Percentiles rank a stretch among this genome's conserved stretches.
Evolutionary conservation across 108 stramenopile genomes (phyloP).

Genomic region (Bacterosira constricta): DNA sequence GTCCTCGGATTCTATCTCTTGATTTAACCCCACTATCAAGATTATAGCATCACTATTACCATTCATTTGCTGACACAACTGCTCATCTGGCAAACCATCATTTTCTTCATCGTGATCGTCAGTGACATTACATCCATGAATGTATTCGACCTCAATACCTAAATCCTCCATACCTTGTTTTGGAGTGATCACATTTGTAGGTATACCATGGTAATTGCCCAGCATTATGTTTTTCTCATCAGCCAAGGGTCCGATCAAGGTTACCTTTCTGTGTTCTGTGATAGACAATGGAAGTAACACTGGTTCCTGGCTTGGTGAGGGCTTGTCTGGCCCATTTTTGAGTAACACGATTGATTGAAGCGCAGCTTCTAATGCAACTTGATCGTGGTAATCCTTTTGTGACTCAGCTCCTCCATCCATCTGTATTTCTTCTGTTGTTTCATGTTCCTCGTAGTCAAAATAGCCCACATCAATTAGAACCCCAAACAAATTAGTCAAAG

Average conservation of each 20-base stretch:
- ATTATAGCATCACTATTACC: slow-evolving; percentile 34
- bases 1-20: slow-evolving; percentile 53
- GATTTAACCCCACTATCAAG: slow-evolving; percentile 48
- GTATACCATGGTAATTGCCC: slow-evolving; percentile 50
- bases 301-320: background rate
- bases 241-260: slow-evolving; percentile 60
- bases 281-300: slow-evolving; percentile 45
- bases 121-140: slow-evolving; percentile 2
- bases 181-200: background rate
- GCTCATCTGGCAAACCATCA: too few species aligned
- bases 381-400: too few species aligned
- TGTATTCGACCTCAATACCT: slow-evolving; percentile 3
- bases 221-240: slow-evolving; percentile 33
- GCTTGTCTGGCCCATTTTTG: slow-evolving; percentile 25
- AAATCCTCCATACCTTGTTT: slow-evolving; percentile 43
- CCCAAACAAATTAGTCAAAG: slow-evolving; percentile 41
- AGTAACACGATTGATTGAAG: slow-evolving; percentile 56
- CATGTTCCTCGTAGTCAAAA: slow-evolving; percentile 52
- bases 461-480: slow-evolving; percentile 49
- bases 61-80: too few species aligned
- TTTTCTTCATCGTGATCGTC: too few species aligned
- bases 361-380: slow-evolving; percentile 54
- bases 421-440: too few species aligned
- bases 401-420: too few species aligned
- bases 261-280: slow-evolving; percentile 35